These are phyloP conservation scores for Capronia americana DNA, from an alignment of 2,329 filamentous ascomycete species.

Conservation along the genomic window DNA sequence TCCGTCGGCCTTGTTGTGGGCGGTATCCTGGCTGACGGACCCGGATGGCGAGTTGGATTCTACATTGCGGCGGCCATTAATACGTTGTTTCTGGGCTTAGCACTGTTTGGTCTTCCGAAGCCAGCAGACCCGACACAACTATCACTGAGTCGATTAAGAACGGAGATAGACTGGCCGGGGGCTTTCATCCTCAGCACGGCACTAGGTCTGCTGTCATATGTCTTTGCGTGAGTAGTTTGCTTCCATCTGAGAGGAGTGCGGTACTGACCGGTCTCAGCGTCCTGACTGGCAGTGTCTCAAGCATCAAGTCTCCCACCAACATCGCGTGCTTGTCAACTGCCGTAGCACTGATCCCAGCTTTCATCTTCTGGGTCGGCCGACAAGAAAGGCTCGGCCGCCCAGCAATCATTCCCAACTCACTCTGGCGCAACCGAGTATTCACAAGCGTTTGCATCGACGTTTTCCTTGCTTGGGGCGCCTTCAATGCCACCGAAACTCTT, in stretches of 20 bases:
- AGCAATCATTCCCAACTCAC: conserved; percentile 66
- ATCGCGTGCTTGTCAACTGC: conserved; percentile 57
- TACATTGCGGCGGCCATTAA: conserved; percentile 56
- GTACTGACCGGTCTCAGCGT: conserved; percentile 6
- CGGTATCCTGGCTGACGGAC: conserved; percentile 56
- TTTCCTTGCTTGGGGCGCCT: conserved; percentile 54
- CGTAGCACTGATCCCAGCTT: conserved; percentile 54
- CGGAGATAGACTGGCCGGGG: conserved; percentile 62
- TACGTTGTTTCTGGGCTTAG: conserved; percentile 44
- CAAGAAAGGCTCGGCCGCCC: conserved; percentile 56
- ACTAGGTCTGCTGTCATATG: conserved; percentile 59
- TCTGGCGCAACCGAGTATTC: conserved; percentile 66
- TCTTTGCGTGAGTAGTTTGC: conserved; percentile 52
- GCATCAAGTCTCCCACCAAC: conserved; percentile 52
- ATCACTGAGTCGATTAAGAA: conserved; percentile 43
- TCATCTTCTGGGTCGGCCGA: conserved; percentile 61
- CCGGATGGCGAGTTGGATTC: conserved; percentile 60
- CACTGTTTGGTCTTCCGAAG: conserved; percentile 51
- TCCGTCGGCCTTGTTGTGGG: conserved; percentile 59
- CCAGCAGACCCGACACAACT: conserved; percentile 24
- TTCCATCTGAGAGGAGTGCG: conserved; percentile 1
- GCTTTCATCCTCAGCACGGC: conserved; percentile 55
- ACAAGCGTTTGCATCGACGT: conserved; percentile 62
- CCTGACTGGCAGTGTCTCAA: conserved; percentile 28
- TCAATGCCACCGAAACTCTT: conserved; percentile 53